Conservation (phyloP, 2,329 filamentous ascomycete species). For the Fusarium sp. region DNA sequence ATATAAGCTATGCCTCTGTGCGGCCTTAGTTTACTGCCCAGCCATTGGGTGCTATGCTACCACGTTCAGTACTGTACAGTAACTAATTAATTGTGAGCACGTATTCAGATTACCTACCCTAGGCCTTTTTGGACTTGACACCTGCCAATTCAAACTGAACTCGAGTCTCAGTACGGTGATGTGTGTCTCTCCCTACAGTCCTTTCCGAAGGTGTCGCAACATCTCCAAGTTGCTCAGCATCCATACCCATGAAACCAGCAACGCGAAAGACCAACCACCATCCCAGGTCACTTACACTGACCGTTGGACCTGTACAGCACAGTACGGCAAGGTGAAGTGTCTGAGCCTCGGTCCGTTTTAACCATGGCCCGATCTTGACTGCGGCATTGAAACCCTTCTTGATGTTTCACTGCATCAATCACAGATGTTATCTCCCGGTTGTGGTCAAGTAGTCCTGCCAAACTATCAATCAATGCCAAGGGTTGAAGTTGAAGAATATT, state of each 20-base stretch:
- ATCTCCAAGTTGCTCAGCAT: conserved; percentile 1
- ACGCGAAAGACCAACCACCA: conserved; percentile 8
- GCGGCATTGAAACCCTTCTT: conserved; percentile 21
- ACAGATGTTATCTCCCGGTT: conserved; percentile 20
- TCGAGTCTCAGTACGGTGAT: conserved; percentile 6
- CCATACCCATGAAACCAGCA: neutral
- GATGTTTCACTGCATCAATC: conserved; percentile 18
- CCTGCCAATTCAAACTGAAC: neutral
- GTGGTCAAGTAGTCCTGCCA: neutral
- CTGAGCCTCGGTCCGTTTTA: conserved; percentile 36
- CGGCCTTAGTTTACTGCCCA: neutral
- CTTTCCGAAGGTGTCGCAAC: conserved; percentile 33
- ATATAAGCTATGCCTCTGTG: neutral
- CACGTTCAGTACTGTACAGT: neutral
- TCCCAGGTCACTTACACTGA: conserved; percentile 4
- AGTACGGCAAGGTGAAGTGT: neutral
- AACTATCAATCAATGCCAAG: neutral
- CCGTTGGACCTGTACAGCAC: neutral
- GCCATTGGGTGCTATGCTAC: neutral
- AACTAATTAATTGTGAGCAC: neutral
- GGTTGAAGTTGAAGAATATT: neutral
- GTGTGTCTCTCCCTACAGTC: neutral
- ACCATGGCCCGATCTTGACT: conserved; percentile 26
- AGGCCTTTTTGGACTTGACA: conserved; percentile 1
- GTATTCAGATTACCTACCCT: neutral